Conservation (phyloP, 768 basidiomycete genomes). For the Suillus alpinus region DNA sequence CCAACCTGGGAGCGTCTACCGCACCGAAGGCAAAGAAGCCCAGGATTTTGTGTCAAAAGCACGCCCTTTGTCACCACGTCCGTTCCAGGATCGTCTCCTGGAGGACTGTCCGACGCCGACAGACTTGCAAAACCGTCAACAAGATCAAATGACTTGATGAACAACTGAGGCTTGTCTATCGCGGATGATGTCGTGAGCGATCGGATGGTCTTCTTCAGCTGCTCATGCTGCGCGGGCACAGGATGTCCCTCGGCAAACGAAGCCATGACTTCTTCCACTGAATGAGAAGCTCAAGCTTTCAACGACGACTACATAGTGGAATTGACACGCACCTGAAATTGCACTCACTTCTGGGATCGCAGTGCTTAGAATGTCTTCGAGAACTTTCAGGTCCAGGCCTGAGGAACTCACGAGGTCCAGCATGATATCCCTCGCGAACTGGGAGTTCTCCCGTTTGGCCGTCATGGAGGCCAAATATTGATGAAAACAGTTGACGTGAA, state of each 20-base stretch:
- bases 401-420: conserved; percentile 63
- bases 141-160: conserved; percentile 72
- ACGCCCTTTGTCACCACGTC: conserved; percentile 68
- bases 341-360: conserved; percentile 19
- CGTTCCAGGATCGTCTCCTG: conserved; percentile 37
- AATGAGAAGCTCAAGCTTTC: conserved; percentile 11
- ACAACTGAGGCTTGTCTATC: conserved; percentile 65
- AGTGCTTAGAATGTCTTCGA: conserved; percentile 50
- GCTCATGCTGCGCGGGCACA: conserved; percentile 39
- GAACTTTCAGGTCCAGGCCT: conserved; percentile 54
- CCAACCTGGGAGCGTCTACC: conserved; percentile 53
- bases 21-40: conserved; percentile 59
- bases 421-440: conserved; percentile 61
- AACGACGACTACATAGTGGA: neutral
- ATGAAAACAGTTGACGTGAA: conserved; percentile 59
- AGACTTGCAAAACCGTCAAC: conserved; percentile 56
- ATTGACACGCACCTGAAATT: conserved; percentile 18
- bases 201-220: conserved; percentile 42
- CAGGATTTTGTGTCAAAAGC: conserved; percentile 37
- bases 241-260: conserved; percentile 64
- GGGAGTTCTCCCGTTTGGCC: conserved; percentile 58
- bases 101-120: conserved; percentile 33
- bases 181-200: conserved; percentile 46
- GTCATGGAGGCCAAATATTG: conserved; percentile 49
- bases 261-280: conserved; percentile 50